phyloP scores from a whole-genome alignment of 1,139 yeast genomes.

The Zygoascus hellenicus region DNA sequence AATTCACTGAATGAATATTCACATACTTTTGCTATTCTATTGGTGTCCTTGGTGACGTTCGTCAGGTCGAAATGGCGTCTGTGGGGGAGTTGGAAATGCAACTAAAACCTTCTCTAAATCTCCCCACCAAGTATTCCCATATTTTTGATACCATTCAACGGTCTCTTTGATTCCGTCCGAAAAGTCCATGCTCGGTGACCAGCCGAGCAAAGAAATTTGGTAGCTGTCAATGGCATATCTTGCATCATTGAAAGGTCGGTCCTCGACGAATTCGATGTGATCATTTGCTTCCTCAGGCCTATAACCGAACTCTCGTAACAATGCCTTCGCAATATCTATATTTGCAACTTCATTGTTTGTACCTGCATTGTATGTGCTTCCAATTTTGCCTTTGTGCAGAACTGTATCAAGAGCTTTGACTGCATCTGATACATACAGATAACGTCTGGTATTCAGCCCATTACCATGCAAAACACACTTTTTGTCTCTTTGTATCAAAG shows the following conservation, averaged over 20 bases:
- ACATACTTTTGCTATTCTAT: background rate
- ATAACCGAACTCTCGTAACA: slow-evolving; percentile 30
- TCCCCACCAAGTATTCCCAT: slow-evolving; percentile 32
- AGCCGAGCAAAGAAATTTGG: slow-evolving; percentile 41
- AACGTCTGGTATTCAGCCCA: slow-evolving; percentile 44
- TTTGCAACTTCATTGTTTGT: slow-evolving; percentile 43
- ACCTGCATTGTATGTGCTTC: slow-evolving; percentile 47
- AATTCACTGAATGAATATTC: background rate
- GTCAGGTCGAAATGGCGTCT: slow-evolving; percentile 4
- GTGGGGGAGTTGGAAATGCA: slow-evolving; percentile 25
- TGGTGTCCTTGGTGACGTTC: slow-evolving; percentile 5
- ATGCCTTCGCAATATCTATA: slow-evolving; percentile 28
- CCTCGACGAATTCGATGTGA: slow-evolving; percentile 37
- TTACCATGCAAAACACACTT: slow-evolving; percentile 43
- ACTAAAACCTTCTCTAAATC: slow-evolving; percentile 22
- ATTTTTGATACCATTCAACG: slow-evolving; percentile 32
- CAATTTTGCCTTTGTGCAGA: slow-evolving; percentile 32
- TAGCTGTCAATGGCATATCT: slow-evolving; percentile 42
- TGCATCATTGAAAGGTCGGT: slow-evolving; percentile 49
- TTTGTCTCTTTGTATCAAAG: slow-evolving; percentile 28
- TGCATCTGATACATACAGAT: slow-evolving; percentile 47
- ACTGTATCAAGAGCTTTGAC: slow-evolving; percentile 40
- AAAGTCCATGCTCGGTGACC: slow-evolving; percentile 41
- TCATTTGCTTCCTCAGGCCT: slow-evolving; percentile 16
- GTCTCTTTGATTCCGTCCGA: slow-evolving; percentile 37